phyloP scores from a whole-genome alignment of 352 stramenopile species.

The Phytophthora sp. region DNA sequence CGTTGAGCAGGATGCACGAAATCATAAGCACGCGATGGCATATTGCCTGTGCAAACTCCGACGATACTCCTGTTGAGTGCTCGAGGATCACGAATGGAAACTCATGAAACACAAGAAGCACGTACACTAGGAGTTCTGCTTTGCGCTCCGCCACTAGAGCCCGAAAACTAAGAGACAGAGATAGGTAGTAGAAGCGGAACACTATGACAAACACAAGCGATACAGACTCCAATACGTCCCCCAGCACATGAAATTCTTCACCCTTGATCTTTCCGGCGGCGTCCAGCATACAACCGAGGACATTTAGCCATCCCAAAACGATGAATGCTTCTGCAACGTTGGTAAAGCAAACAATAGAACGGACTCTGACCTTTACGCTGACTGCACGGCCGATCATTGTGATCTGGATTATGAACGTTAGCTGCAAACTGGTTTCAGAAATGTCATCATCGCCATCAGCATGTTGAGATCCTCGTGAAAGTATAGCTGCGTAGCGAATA shows the following conservation, averaged over 20 bases:
- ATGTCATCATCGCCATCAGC: conserved; percentile 38
- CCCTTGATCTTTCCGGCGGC: not conserved
- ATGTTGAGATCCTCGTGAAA: conserved; percentile 16
- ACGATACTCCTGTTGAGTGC: conserved; percentile 10
- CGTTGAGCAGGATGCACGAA: conserved; percentile 19
- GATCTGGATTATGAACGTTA: conserved; percentile 52
- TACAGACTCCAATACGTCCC: conserved; percentile 23
- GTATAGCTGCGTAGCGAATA: conserved; percentile 33
- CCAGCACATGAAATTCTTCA: conserved; percentile 1
- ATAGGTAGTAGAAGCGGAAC: conserved; percentile 39
- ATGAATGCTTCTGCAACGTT: conserved; percentile 29
- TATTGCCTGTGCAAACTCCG: conserved; percentile 25
- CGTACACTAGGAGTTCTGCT: conserved; percentile 16
- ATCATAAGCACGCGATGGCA: conserved; percentile 15
- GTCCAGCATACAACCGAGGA: not conserved
- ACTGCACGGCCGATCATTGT: conserved; percentile 39
- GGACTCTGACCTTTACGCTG: conserved; percentile 29
- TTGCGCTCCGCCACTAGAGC: conserved; percentile 15
- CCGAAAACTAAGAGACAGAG: conserved; percentile 14
- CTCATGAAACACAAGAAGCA: conserved; percentile 21
- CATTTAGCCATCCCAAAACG: conserved; percentile 10
- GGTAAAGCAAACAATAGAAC: conserved; percentile 30
- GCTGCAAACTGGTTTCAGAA: conserved; percentile 37
- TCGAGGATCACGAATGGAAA: conserved; percentile 15
- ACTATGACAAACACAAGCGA: conserved; percentile 31